Percentiles rank a stretch among this genome's conserved stretches.
Conservation (phyloP, 345 rosid species). For the Raphanus sativus region DNA sequence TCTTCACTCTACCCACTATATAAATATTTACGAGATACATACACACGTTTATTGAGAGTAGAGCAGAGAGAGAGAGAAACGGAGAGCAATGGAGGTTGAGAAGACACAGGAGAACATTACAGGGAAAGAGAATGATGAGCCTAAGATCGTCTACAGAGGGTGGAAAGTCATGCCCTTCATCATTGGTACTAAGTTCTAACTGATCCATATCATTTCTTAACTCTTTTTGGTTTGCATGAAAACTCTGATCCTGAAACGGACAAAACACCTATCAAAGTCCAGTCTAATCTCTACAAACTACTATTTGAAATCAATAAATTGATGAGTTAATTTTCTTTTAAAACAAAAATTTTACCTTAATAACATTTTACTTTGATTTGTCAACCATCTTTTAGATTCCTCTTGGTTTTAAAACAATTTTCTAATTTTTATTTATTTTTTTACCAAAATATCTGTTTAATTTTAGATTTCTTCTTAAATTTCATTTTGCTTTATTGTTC, state of each 20-base stretch:
- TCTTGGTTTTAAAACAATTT: background rate
- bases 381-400: too few species aligned
- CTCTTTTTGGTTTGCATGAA: background rate
- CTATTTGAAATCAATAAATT: background rate
- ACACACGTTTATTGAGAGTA: constrained; percentile 14
- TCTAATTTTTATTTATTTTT: background rate
- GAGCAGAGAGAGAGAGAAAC: background rate
- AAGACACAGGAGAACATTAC: constrained; percentile 33
- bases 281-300: background rate
- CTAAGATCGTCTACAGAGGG: constrained; percentile 58
- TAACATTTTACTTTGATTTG: background rate
- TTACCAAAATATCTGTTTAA: background rate
- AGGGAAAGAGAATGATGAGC: constrained; percentile 32
- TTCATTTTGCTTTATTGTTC: too few species aligned
- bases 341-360: background rate
- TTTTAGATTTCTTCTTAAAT: too few species aligned
- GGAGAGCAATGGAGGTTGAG: constrained; percentile 35
- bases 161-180: constrained; percentile 77
- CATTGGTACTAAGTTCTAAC: constrained; percentile 55
- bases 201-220: background rate
- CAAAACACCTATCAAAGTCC: background rate
- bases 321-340: background rate
- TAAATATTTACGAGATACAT: background rate
- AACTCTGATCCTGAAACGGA: background rate
- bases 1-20: constrained; percentile 25